phyloP scores from a whole-genome alignment of 1,139 yeast genomes.

The Blastobotrys petasosporus region DNA sequence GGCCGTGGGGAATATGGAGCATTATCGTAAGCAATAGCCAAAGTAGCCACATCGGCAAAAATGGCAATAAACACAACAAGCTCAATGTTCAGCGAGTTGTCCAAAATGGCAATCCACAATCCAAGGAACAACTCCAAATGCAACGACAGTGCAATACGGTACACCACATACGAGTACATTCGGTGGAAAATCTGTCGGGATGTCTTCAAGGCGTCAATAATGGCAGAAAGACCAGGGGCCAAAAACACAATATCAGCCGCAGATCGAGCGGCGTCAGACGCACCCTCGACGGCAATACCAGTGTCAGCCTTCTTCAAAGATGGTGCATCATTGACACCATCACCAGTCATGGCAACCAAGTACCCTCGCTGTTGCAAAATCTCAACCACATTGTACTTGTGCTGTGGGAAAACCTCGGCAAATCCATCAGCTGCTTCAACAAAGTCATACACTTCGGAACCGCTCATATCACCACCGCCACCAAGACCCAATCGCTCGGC shows the following conservation, averaged over 20 bases:
- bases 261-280: slow-evolving; percentile 93
- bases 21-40: slow-evolving; percentile 91
- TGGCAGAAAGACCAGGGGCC: slow-evolving; percentile 92
- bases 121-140: slow-evolving; percentile 91
- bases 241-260: slow-evolving; percentile 96
- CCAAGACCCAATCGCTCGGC: slow-evolving; percentile 67
- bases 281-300: slow-evolving; percentile 97
- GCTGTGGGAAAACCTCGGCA: slow-evolving; percentile 97
- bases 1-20: slow-evolving; percentile 90
- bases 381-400: slow-evolving; percentile 88
- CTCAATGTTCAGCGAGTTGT: slow-evolving; percentile 75
- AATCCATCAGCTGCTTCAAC: slow-evolving; percentile 97
- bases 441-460: slow-evolving; percentile 74
- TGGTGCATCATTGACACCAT: slow-evolving; percentile 96
- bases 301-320: slow-evolving; percentile 94
- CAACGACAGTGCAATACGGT: slow-evolving; percentile 90
- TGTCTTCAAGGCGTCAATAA: slow-evolving; percentile 81
- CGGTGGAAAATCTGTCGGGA: slow-evolving; percentile 98
- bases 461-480: slow-evolving; percentile 71
- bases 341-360: slow-evolving; percentile 98
- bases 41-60: slow-evolving; percentile 92
- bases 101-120: slow-evolving; percentile 89
- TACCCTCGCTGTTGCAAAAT: slow-evolving; percentile 86
- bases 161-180: slow-evolving; percentile 93
- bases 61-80: slow-evolving; percentile 91